Percentiles rank a stretch among this genome's conserved stretches.
These are phyloP conservation scores for Fusarium sp. DNA, from an alignment of 2,329 filamentous ascomycete genomes.

Conservation along the genomic window DNA sequence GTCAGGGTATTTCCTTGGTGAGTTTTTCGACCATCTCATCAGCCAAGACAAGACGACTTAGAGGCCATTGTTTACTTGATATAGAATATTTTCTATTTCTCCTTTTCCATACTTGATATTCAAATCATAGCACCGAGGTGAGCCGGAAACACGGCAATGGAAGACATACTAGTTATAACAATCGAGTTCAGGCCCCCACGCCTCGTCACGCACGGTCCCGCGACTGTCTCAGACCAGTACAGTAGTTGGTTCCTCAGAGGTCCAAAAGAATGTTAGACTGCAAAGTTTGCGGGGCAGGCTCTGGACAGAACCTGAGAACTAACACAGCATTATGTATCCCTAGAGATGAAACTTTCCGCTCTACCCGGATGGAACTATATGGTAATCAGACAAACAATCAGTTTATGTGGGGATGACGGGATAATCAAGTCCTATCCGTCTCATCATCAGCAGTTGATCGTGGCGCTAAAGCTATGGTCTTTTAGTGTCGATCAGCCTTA, in stretches of 20 bases:
- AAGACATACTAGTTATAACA: too few relatives aligned
- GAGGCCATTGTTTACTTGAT: too few relatives aligned
- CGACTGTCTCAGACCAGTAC: too few relatives aligned
- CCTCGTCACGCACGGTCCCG: not conserved
- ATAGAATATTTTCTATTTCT: too few relatives aligned
- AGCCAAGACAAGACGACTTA: too few relatives aligned
- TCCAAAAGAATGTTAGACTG: not conserved
- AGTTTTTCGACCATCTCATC: conserved; percentile 34
- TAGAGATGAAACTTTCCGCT: not conserved
- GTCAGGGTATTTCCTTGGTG: conserved; percentile 37
- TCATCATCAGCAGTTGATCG: not conserved
- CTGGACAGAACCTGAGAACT: too few relatives aligned
- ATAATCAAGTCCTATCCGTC: not conserved
- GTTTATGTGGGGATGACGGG: not conserved
- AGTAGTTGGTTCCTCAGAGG: too few relatives aligned
- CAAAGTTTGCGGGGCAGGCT: not conserved
- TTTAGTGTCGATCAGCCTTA: not conserved
- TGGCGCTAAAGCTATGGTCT: not conserved
- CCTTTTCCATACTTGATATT: too few relatives aligned
- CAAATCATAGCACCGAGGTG: too few relatives aligned
- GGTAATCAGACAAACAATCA: not conserved
- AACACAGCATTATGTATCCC: not conserved
- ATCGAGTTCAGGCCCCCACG: not conserved
- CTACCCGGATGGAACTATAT: not conserved
- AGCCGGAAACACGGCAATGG: too few relatives aligned